Conservation (phyloP, 495 filamentous ascomycete species). For the Penicillium salamii region DNA sequence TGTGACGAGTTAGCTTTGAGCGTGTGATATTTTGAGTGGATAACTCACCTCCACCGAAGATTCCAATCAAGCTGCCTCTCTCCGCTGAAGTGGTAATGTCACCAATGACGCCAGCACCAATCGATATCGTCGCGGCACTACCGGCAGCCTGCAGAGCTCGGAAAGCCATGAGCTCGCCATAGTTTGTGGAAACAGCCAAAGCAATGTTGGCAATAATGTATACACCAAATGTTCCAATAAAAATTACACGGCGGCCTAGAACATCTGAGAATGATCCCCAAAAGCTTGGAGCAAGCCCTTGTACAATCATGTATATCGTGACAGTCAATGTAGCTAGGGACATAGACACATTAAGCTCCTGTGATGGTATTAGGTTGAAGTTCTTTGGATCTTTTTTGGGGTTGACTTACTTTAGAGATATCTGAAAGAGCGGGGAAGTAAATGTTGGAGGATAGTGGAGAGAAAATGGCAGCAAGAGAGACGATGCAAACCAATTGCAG, state of each 20-base stretch:
- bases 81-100: slow-evolving; percentile 39
- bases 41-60: slow-evolving; percentile 36
- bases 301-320: slow-evolving; percentile 45
- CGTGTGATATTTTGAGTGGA: background rate
- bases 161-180: slow-evolving; percentile 59
- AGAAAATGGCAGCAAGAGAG: slow-evolving; percentile 46
- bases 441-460: slow-evolving; percentile 72
- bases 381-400: no score
- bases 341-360: slow-evolving; percentile 30
- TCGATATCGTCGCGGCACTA: slow-evolving; percentile 50
- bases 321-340: slow-evolving; percentile 36
- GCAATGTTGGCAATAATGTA: slow-evolving; percentile 57
- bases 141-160: slow-evolving; percentile 64
- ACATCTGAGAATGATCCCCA: slow-evolving; percentile 45
- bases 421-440: slow-evolving; percentile 69
- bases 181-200: slow-evolving; percentile 60
- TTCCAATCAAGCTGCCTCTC: slow-evolving; percentile 38
- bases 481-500: slow-evolving; percentile 64
- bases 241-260: slow-evolving; percentile 38
- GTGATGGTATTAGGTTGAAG: background rate
- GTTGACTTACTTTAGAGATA: slow-evolving; percentile 27
- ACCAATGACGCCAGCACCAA: slow-evolving; percentile 41
- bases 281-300: slow-evolving; percentile 44
- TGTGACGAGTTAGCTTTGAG: slow-evolving; percentile 5
- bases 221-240: slow-evolving; percentile 37